Percentiles rank a stretch among this genome's conserved stretches.
Conservation (phyloP, 306 rosid species). For the Cicer judaicum region DNA sequence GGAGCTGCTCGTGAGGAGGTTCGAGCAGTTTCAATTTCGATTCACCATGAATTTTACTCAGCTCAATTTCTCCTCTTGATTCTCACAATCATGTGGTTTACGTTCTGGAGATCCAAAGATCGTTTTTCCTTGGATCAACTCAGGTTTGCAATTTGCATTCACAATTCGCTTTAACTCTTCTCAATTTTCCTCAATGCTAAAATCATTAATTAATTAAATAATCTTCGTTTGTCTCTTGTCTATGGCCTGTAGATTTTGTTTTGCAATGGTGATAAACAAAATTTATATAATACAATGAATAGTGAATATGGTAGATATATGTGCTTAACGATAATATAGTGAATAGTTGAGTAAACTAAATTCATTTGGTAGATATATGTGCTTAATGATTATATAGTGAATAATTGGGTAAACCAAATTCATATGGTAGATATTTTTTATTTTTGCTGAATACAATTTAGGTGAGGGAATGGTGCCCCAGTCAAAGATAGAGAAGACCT, state of each 20-base stretch:
- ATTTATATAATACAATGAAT: not conserved
- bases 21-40: slow-evolving; percentile 50
- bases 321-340: not conserved
- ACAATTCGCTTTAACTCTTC: not conserved
- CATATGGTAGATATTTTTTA: too few species aligned
- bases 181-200: not conserved
- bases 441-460: too few species aligned
- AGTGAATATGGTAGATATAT: not conserved
- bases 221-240: not conserved
- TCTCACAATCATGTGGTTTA: slow-evolving; percentile 72
- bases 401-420: slow-evolving; percentile 2
- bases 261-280: not conserved
- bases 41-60: slow-evolving; percentile 45
- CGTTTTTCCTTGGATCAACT: slow-evolving; percentile 79
- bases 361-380: not conserved
- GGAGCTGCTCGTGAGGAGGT: slow-evolving; percentile 47
- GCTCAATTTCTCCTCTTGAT: slow-evolving; percentile 48
- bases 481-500: too few species aligned
- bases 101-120: slow-evolving; percentile 84
- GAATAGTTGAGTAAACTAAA: not conserved
- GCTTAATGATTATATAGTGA: not conserved
- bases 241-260: not conserved
- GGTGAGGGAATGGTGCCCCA: too few species aligned
- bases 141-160: slow-evolving; percentile 60
- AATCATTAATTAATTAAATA: not conserved